phyloP scores from a whole-genome alignment of 2,329 filamentous ascomycete genomes.

The Tolypocladium ovalisporum region DNA sequence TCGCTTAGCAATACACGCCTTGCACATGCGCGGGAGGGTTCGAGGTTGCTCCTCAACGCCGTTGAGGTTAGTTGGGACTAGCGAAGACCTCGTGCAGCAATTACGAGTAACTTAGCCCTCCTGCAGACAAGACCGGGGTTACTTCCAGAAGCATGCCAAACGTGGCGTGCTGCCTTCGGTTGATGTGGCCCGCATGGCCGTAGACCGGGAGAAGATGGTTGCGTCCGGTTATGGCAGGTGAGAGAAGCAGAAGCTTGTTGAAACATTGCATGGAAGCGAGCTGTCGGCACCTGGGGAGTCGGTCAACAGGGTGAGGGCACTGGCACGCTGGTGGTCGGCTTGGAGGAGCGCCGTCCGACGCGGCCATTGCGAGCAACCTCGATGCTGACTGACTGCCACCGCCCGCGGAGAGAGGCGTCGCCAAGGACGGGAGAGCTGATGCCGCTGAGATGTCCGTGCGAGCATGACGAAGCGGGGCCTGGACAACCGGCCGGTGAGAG shows the following conservation, averaged over 20 bases:
- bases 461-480: too few species aligned
- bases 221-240: constrained; percentile 3
- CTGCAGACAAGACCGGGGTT: neutral
- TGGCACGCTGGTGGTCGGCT: neutral
- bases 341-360: neutral
- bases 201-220: neutral
- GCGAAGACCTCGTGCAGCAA: neutral
- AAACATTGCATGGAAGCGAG: constrained; percentile 2
- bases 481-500: too few species aligned
- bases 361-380: neutral
- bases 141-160: neutral
- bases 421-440: neutral
- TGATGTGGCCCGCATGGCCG: neutral
- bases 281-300: neutral
- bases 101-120: too few species aligned
- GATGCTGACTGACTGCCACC: neutral
- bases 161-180: neutral
- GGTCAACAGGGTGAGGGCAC: neutral
- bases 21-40: neutral
- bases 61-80: neutral
- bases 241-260: constrained; percentile 2
- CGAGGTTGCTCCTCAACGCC: neutral
- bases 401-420: neutral
- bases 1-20: neutral
- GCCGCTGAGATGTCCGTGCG: neutral